A percentile compares a stretch with the other conserved stretches of the same genome.
Conservation (phyloP, 2,329 filamentous ascomycete species). For the Cladosporium sp. region DNA sequence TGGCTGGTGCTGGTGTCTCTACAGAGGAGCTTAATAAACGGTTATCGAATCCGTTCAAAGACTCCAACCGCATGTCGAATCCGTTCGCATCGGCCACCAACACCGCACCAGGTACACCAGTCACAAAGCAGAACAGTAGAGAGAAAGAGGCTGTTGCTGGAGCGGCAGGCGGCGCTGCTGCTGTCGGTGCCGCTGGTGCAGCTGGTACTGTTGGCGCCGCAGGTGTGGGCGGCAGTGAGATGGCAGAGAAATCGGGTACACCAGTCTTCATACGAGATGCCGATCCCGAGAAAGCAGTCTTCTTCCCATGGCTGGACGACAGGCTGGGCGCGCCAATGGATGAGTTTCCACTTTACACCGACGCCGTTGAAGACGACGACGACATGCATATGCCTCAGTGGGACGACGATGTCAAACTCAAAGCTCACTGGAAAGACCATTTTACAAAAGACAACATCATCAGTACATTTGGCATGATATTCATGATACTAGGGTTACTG, state of each 20-base stretch:
- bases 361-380: slow-evolving; percentile 52
- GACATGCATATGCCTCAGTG: slow-evolving; percentile 51
- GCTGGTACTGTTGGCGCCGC: slow-evolving; percentile 13
- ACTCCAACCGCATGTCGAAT: slow-evolving; percentile 25
- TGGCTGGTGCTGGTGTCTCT: slow-evolving; percentile 15
- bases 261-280: slow-evolving; percentile 27
- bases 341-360: slow-evolving; percentile 44
- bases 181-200: no score
- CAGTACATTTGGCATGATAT: slow-evolving; percentile 39
- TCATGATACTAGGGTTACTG: slow-evolving; percentile 46
- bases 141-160: slow-evolving; percentile 17
- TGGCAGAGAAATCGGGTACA: slow-evolving; percentile 16
- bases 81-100: slow-evolving; percentile 22
- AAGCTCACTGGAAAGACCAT: slow-evolving; percentile 41
- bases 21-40: slow-evolving; percentile 25
- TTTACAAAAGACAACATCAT: slow-evolving; percentile 41
- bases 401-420: slow-evolving; percentile 45
- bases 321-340: slow-evolving; percentile 42
- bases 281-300: slow-evolving; percentile 32
- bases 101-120: slow-evolving; percentile 20
- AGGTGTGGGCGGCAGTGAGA: neutral
- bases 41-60: slow-evolving; percentile 32
- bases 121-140: slow-evolving; percentile 10
- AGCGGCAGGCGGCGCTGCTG: slow-evolving; percentile 14
- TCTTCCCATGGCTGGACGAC: slow-evolving; percentile 45